Evolutionary conservation across 768 basidiomycete species (phyloP).

Genomic region (Chlorophyllum brunneum): DNA sequence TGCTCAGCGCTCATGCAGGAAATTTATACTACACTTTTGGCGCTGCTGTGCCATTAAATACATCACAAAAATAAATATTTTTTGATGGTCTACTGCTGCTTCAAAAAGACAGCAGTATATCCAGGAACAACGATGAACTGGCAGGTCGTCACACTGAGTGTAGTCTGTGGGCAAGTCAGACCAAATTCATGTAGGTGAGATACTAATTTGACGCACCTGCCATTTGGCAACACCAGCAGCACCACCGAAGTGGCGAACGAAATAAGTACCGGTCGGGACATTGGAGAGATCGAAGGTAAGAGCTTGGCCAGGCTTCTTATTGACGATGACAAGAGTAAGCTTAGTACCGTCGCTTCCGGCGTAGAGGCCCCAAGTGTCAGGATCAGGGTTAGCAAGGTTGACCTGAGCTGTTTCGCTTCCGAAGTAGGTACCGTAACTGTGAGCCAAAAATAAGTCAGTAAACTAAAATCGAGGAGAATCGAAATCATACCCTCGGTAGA

Average conservation of each 20-base stretch:
- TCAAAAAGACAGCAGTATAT: constrained; percentile 27
- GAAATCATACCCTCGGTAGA: constrained; percentile 43
- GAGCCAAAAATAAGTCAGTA: background rate
- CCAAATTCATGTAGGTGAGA: background rate
- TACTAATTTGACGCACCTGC: constrained; percentile 35
- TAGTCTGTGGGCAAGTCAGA: constrained; percentile 21
- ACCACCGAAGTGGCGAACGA: constrained; percentile 55
- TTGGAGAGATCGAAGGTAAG: constrained; percentile 38
- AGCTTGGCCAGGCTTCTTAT: constrained; percentile 42
- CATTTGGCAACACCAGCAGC: constrained; percentile 49
- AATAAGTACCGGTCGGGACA: constrained; percentile 46
- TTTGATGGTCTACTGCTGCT: constrained; percentile 17
- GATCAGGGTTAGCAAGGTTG: constrained; percentile 35
- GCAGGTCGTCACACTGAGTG: constrained; percentile 22
- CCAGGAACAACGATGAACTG: constrained; percentile 31
- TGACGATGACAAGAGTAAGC: constrained; percentile 44
- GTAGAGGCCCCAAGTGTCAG: constrained; percentile 42
- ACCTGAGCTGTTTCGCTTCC: constrained; percentile 42
- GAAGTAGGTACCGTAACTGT: constrained; percentile 43
- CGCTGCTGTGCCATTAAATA: background rate
- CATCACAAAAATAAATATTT: background rate
- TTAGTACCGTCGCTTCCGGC: constrained; percentile 38
- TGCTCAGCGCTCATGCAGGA: too few species aligned
- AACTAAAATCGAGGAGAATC: background rate
- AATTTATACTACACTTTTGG: background rate